These are phyloP conservation scores for Whalleya microplaca DNA, from an alignment of 2,329 filamentous ascomycete species.

Conservation along the genomic window DNA sequence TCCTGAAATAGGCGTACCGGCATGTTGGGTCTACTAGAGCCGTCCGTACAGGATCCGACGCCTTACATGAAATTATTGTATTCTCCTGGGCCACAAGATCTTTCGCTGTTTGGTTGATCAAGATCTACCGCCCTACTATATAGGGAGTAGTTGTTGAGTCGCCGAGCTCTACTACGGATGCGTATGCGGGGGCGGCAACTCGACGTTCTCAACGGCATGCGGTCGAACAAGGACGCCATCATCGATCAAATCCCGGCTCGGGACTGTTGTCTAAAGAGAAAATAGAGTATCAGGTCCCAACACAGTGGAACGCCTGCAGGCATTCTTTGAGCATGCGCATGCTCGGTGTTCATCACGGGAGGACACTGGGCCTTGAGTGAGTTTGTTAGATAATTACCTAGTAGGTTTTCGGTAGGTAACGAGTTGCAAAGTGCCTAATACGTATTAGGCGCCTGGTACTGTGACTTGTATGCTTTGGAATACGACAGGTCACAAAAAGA, in stretches of 20 bases:
- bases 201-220: not conserved
- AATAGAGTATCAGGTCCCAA: not conserved
- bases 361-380: not conserved
- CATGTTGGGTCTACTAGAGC: not conserved
- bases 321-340: not conserved
- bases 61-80: not conserved
- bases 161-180: no score
- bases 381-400: not conserved
- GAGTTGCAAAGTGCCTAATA: not conserved
- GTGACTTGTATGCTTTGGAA: not conserved
- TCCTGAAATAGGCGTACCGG: not conserved
- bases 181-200: no score
- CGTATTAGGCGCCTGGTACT: not conserved
- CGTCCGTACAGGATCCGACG: not conserved
- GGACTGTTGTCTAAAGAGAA: not conserved
- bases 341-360: not conserved
- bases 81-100: not conserved
- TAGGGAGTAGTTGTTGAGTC: no score
- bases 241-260: not conserved
- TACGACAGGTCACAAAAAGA: slow-evolving; percentile 9
- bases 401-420: no score
- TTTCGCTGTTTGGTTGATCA: not conserved
- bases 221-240: not conserved
- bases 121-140: not conserved
- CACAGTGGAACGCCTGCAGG: not conserved